Conservation (phyloP, 345 rosid species). For the Hibiscus tridactylites region DNA sequence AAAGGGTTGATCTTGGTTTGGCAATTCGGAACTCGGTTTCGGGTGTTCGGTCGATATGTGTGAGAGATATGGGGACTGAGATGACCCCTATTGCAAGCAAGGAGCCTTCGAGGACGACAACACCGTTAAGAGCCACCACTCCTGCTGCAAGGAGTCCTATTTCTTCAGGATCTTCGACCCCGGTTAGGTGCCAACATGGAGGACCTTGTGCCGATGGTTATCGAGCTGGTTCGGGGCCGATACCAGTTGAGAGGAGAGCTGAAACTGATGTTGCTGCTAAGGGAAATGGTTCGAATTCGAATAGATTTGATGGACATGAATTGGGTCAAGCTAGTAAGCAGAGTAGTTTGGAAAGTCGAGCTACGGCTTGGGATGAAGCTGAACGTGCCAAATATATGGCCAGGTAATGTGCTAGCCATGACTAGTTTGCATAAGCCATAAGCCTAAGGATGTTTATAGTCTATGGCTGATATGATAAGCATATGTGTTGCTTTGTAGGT, state of each 20-base stretch:
- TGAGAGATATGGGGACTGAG: conserved; percentile 96
- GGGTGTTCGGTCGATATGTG: conserved; percentile 59
- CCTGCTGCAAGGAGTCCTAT: conserved; percentile 71
- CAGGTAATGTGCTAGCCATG: conserved; percentile 35
- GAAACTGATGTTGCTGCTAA: conserved; percentile 12
- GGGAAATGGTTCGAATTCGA: conserved; percentile 6
- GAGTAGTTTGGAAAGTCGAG: conserved; percentile 61
- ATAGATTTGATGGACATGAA: neutral
- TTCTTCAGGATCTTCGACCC: conserved; percentile 70
- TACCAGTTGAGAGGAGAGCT: neutral
- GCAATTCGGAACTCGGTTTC: conserved; percentile 43
- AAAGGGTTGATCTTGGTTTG: conserved; percentile 71
- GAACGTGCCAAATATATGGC: conserved; percentile 90
- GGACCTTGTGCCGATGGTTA: neutral
- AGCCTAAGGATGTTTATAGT: no score
- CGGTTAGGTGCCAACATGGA: conserved; percentile 40
- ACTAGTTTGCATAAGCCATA: neutral
- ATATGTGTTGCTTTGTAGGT: conserved; percentile 32
- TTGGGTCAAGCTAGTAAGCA: conserved; percentile 27
- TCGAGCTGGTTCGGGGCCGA: neutral
- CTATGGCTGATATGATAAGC: neutral
- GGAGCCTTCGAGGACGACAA: conserved; percentile 86
- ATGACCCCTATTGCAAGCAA: conserved; percentile 91
- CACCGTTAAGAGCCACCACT: conserved; percentile 73
- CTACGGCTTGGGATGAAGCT: conserved; percentile 89